Evolutionary conservation across 805 yeast species (phyloP).

Genomic region (Maudiozyma saulgeensis): DNA sequence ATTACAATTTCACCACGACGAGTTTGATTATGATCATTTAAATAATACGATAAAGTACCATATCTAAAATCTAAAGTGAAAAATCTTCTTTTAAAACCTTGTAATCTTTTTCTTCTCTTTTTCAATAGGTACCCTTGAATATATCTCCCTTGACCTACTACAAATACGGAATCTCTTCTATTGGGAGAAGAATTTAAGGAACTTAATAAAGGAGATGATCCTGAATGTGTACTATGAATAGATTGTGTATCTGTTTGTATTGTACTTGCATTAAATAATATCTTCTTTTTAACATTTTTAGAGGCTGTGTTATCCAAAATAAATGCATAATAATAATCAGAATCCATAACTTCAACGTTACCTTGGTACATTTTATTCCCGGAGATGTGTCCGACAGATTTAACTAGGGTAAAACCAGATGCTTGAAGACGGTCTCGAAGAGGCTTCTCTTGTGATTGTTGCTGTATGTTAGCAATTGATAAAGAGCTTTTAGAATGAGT

Average conservation of each 20-base stretch:
- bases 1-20: conserved; percentile 86
- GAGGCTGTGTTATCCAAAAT: conserved; percentile 89
- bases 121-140: conserved; percentile 73
- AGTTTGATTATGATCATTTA: conserved; percentile 58
- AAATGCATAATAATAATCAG: conserved; percentile 69
- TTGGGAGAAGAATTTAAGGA: conserved; percentile 10
- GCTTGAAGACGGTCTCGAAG: conserved; percentile 50
- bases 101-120: conserved; percentile 71
- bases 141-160: conserved; percentile 46
- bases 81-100: conserved; percentile 78
- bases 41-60: conserved; percentile 74
- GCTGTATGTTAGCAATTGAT: conserved; percentile 18
- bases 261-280: conserved; percentile 50
- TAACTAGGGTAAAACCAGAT: conserved; percentile 41
- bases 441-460: conserved; percentile 34
- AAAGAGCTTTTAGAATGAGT: conserved; percentile 5
- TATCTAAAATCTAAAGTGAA: conserved; percentile 75
- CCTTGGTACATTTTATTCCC: conserved; percentile 60
- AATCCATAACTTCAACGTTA: conserved; percentile 43
- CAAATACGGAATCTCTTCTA: conserved; percentile 10
- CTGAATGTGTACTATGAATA: conserved; percentile 8
- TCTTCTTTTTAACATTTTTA: conserved; percentile 72
- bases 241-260: conserved; percentile 16
- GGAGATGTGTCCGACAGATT: conserved; percentile 46
- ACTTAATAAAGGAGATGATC: conserved; percentile 12